Evolutionary conservation across 2,329 filamentous ascomycete genomes (phyloP).

Genomic region (Botrytis byssoidea): DNA sequence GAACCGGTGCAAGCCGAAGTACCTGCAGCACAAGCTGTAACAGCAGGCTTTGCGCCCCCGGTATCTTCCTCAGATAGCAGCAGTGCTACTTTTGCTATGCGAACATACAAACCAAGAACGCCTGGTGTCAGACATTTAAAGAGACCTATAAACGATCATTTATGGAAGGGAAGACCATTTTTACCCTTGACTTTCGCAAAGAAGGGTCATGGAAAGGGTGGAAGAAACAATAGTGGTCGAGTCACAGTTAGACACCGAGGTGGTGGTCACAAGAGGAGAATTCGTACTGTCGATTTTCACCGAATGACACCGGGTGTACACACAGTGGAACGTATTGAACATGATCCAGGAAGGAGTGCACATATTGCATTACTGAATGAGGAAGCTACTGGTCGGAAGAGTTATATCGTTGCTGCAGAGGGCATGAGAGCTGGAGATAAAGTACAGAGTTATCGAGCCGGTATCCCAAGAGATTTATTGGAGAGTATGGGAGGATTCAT

Average conservation of each 20-base stretch:
- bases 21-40: conserved; percentile 41
- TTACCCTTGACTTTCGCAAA: conserved; percentile 84
- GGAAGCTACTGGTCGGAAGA: conserved; percentile 70
- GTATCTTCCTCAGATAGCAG: conserved; percentile 42
- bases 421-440: conserved; percentile 89
- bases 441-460: conserved; percentile 86
- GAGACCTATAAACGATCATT: conserved; percentile 90
- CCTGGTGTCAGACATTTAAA: conserved; percentile 89
- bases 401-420: conserved; percentile 93
- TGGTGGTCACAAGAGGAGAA: conserved; percentile 87
- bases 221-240: conserved; percentile 81
- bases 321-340: conserved; percentile 88
- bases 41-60: conserved; percentile 46
- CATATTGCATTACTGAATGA: conserved; percentile 87
- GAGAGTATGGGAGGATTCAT: conserved; percentile 89
- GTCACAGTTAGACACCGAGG: conserved; percentile 90
- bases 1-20: conserved; percentile 41
- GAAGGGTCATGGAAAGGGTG: conserved; percentile 89
- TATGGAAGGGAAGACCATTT: conserved; percentile 90
- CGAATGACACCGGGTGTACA: conserved; percentile 78
- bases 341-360: conserved; percentile 88
- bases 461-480: conserved; percentile 83
- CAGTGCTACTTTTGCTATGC: conserved; percentile 49
- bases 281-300: conserved; percentile 87
- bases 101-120: conserved; percentile 90